phyloP scores from a whole-genome alignment of 768 basidiomycete genomes.

The Rhizopogon roseolus region DNA sequence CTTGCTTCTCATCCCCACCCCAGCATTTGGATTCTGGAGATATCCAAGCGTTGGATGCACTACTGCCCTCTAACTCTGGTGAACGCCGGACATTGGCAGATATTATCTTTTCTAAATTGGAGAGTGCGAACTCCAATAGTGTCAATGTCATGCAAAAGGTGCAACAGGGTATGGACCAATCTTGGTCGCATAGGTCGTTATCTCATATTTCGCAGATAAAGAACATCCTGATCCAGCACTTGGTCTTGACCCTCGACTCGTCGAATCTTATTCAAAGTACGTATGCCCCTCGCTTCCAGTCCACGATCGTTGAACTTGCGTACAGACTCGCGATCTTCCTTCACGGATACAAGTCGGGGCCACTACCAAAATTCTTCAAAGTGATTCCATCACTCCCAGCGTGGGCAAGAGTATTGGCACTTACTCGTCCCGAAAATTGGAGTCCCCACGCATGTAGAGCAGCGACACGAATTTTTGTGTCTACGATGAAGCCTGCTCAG shows the following conservation, averaged over 20 bases:
- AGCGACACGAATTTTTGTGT: slow-evolving; percentile 93
- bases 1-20: slow-evolving; percentile 3
- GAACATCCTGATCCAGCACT: slow-evolving; percentile 74
- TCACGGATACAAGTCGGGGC: slow-evolving; percentile 86
- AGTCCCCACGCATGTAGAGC: slow-evolving; percentile 92
- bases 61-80: slow-evolving; percentile 69
- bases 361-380: slow-evolving; percentile 96
- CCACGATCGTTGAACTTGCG: slow-evolving; percentile 4
- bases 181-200: neutral
- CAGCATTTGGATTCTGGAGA: slow-evolving; percentile 91
- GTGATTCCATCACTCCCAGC: slow-evolving; percentile 92
- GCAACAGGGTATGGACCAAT: slow-evolving; percentile 42
- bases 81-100: slow-evolving; percentile 90
- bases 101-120: slow-evolving; percentile 92
- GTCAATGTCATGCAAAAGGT: slow-evolving; percentile 56
- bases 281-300: slow-evolving; percentile 21
- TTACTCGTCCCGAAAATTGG: slow-evolving; percentile 92
- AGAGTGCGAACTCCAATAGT: slow-evolving; percentile 49
- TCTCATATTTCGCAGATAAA: slow-evolving; percentile 30
- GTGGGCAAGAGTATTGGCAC: slow-evolving; percentile 93
- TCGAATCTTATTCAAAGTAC: slow-evolving; percentile 90
- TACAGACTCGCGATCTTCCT: slow-evolving; percentile 81
- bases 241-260: slow-evolving; percentile 87
- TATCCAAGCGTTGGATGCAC: slow-evolving; percentile 76
- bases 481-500: slow-evolving; percentile 93